phyloP scores from a whole-genome alignment of 176 grass and related monocot species.

The Pontederia crassipes region DNA sequence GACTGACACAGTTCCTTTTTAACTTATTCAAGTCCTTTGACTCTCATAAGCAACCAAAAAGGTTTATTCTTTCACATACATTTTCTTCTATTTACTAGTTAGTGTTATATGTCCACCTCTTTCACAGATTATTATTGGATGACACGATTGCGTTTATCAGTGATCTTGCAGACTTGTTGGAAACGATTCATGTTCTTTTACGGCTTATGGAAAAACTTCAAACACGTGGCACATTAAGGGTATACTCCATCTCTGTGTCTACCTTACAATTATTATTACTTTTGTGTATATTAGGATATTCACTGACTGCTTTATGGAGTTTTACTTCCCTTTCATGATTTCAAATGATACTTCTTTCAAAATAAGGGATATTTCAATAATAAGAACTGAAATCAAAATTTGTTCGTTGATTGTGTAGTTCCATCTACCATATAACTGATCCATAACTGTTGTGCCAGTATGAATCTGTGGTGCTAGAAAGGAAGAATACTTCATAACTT shows the following conservation, averaged over 20 bases:
- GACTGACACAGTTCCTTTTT: constrained; percentile 75
- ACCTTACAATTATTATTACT: neutral
- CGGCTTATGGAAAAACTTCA: constrained; percentile 97
- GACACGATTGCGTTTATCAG: constrained; percentile 33
- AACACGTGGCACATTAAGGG: constrained; percentile 71
- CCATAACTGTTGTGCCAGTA: too few species aligned
- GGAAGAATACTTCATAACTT: too few species aligned
- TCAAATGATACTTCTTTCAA: too few species aligned
- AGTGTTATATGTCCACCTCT: neutral
- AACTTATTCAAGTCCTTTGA: constrained; percentile 90
- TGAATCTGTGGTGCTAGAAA: too few species aligned
- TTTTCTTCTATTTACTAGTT: neutral
- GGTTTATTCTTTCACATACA: constrained; percentile 22
- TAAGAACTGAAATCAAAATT: too few species aligned
- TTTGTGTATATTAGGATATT: neutral
- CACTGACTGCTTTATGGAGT: neutral
- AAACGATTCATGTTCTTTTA: constrained; percentile 85
- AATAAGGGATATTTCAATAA: too few species aligned
- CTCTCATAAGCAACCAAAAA: constrained; percentile 91
- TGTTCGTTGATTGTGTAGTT: too few species aligned
- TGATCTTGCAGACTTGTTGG: constrained; percentile 86
- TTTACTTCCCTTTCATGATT: too few species aligned
- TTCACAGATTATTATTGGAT: constrained; percentile 3
- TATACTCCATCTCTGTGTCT: constrained; percentile 20
- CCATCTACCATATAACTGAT: too few species aligned